Percentiles rank a stretch among this genome's conserved stretches.
These are phyloP conservation scores for Meyerozyma carpophila DNA, from an alignment of 1,139 yeast genomes.

Conservation along the genomic window DNA sequence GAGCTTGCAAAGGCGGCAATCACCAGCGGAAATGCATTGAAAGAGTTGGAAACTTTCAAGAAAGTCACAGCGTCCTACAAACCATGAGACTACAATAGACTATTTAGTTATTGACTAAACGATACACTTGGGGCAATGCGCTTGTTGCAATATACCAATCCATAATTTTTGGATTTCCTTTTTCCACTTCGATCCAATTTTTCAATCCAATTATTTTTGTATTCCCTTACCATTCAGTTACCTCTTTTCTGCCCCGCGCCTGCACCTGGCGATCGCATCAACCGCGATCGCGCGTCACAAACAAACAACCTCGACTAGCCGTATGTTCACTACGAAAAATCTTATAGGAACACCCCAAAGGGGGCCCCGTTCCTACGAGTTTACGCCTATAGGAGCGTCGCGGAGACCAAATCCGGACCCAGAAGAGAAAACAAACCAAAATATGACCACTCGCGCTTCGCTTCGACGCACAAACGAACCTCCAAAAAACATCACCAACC, in stretches of 20 bases:
- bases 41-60: constrained; percentile 55
- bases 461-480: constrained; percentile 1
- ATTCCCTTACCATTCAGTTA: too few species aligned
- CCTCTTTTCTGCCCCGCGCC: background rate
- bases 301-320: constrained; percentile 1
- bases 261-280: background rate
- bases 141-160: too few species aligned
- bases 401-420: constrained; percentile 3
- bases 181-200: too few species aligned
- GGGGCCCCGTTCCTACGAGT: constrained; percentile 19
- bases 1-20: constrained; percentile 66
- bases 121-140: too few species aligned
- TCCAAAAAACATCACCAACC: background rate
- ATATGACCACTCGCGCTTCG: background rate
- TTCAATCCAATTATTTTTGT: too few species aligned
- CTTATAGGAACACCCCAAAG: constrained; percentile 26
- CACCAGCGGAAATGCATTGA: constrained; percentile 56
- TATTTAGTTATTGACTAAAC: too few species aligned
- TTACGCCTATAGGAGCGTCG: constrained; percentile 38
- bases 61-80: background rate
- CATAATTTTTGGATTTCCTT: too few species aligned
- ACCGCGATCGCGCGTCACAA: constrained; percentile 2
- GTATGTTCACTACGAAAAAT: constrained; percentile 13
- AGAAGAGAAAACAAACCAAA: background rate
- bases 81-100: background rate